Evolutionary conservation across 1,284 basidiomycete genomes (phyloP).

Genomic region (Ceratobasidium sp.): DNA sequence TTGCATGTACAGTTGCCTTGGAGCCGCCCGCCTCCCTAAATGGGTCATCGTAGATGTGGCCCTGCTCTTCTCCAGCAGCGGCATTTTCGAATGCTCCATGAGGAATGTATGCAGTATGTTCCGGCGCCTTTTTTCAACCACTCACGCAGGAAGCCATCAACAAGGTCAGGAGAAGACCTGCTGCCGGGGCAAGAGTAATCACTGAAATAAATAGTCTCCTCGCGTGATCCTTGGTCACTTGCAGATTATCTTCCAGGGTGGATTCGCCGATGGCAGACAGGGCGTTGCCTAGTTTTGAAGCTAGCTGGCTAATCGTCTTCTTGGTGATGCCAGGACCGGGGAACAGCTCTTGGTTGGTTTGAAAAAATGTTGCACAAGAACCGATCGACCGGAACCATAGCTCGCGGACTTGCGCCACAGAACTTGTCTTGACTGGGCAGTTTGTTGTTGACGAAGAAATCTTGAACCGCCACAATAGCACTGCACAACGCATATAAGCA

Average conservation of each 20-base stretch:
- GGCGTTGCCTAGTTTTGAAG: neutral
- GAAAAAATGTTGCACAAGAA: neutral
- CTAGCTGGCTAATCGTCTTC: neutral
- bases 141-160: neutral
- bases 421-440: neutral
- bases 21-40: no score
- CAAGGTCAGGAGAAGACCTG: neutral
- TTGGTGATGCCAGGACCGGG: no score
- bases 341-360: slow-evolving; percentile 17
- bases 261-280: neutral
- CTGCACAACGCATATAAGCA: no score
- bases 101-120: neutral
- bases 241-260: neutral
- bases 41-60: slow-evolving; percentile 4
- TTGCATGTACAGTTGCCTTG: no score
- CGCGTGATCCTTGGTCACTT: neutral
- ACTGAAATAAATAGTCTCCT: neutral
- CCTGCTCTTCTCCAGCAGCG: neutral
- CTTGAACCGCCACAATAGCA: neutral
- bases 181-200: neutral
- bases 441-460: slow-evolving; percentile 9
- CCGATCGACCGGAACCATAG: neutral
- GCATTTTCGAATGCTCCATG: slow-evolving; percentile 1
- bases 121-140: neutral
- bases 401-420: slow-evolving; percentile 1